Percentiles rank a stretch among this genome's conserved stretches.
Conservation (phyloP, 2,329 filamentous ascomycete genomes). For the Arthrobotrys iridis region DNA sequence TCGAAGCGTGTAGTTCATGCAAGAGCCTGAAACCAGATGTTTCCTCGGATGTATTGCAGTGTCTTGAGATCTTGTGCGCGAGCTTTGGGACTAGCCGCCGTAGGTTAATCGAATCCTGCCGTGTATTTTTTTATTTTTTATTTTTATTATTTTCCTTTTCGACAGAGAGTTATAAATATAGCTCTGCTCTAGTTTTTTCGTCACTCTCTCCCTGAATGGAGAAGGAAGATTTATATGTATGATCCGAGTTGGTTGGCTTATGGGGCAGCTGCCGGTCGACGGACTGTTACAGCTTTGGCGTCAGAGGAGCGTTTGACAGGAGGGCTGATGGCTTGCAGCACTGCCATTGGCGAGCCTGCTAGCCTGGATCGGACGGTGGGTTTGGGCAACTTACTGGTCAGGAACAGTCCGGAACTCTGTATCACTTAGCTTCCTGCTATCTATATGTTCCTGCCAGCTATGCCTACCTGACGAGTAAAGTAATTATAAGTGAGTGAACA, state of each 20-base stretch:
- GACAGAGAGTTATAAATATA: conserved; percentile 34
- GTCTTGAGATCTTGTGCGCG: conserved; percentile 19
- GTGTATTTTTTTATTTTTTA: too few species aligned
- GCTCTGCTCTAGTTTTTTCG: background rate
- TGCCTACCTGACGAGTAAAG: too few species aligned
- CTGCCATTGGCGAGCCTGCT: conserved; percentile 32
- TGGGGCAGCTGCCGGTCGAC: too few species aligned
- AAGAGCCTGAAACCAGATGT: conserved; percentile 18
- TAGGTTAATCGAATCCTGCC: conserved; percentile 15
- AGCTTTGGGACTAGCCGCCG: conserved; percentile 8
- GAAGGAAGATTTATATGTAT: background rate
- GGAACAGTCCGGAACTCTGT: conserved; percentile 16
- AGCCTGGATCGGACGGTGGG: background rate
- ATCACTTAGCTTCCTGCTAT: background rate
- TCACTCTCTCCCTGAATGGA: background rate
- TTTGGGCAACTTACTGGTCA: conserved; percentile 38
- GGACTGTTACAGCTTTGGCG: conserved; percentile 45
- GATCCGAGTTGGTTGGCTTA: conserved; percentile 22
- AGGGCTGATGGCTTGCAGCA: background rate
- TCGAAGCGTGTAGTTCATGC: background rate
- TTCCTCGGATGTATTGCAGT: background rate
- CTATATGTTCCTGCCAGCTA: too few species aligned
- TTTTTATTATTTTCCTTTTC: background rate
- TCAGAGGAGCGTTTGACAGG: conserved; percentile 49
- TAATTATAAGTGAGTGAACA: too few species aligned